phyloP scores from a whole-genome alignment of 331 rosid genomes.

The Dryas integrifolia region DNA sequence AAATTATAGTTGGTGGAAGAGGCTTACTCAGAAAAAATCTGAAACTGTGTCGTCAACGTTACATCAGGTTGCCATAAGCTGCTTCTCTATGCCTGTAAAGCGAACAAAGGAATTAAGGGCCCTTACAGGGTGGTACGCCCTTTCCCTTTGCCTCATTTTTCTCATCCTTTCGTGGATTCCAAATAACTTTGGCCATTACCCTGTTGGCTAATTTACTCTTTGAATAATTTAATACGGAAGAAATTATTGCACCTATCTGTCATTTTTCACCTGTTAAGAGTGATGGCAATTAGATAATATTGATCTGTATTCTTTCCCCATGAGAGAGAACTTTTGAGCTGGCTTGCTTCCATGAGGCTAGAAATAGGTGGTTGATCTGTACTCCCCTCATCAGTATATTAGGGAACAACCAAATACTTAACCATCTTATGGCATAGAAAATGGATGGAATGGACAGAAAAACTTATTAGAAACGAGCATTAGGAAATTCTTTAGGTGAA shows the following conservation, averaged over 20 bases:
- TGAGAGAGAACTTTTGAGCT: not conserved
- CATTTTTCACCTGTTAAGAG: not conserved
- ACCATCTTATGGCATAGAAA: not conserved
- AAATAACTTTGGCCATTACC: not conserved
- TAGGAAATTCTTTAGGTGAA: not conserved
- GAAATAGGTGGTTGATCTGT: not conserved
- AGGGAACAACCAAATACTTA: not conserved
- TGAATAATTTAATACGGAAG: not conserved
- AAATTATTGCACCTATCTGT: too few relatives aligned
- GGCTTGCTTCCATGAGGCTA: not conserved
- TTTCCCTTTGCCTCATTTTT: slow-evolving; percentile 25
- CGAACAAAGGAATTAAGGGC: slow-evolving; percentile 83
- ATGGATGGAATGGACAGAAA: not conserved
- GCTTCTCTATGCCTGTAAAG: slow-evolving; percentile 68
- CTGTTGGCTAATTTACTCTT: not conserved
- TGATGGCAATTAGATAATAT: not conserved
- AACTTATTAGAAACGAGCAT: not conserved
- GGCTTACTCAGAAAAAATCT: slow-evolving; percentile 43
- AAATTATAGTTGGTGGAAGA: slow-evolving; percentile 71
- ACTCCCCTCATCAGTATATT: not conserved
- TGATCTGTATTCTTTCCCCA: not conserved
- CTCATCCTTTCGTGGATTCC: slow-evolving; percentile 7
- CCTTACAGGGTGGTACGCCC: slow-evolving; percentile 73
- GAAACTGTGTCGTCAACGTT: slow-evolving; percentile 34
- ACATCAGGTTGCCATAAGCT: slow-evolving; percentile 41